Evolutionary conservation across 2,329 filamentous ascomycete species (phyloP), one percentile per base, ranked within the genome.

Genomic region (Lasiodiplodia theobromae): DNA sequence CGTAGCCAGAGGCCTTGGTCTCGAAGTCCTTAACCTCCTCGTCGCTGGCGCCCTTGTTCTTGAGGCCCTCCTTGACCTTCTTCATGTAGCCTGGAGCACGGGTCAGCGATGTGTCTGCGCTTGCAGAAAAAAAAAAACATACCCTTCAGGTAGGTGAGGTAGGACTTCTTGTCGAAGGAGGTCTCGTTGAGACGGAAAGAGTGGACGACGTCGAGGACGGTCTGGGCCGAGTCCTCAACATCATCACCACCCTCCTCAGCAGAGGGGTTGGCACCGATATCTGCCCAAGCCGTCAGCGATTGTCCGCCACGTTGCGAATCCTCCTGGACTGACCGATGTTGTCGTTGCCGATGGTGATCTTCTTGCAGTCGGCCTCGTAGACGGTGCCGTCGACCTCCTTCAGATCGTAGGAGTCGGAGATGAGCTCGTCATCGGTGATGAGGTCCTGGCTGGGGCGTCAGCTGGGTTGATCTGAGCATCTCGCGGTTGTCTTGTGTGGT

Each of bases 211-310:
- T 99, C 94, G 87, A 97, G 96, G 85, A 97, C 94, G 80, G 89
- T 89, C 83, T 90, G 82, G 69, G 82, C 81, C 58, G 75, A 67
- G 76, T 96, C 93, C 62, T 97, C 94, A 75, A 89, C 75, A 72
- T 81, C 91, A 76, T 94, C 93, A 0, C 90, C 92, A 68, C 86
- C 92, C 80, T 92, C 95, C 86, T 98, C 96, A 71, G 96, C 94
- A 76, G 95, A 98, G 76, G 96, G 92, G 84, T 99, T 99, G 86
- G 94, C 96, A 82, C 96, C 96, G 77, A 87, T 96, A 82, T 96
- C 92, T 93, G 68, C 54, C 60, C 47, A 16, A 18, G 57, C 40
- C 8, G 58, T 71, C 63, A 72, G 72, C 37, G 31, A 67, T 71
- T 70, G 70, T 71, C 47, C 3, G 18, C 40, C 31, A 49, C 8